Conservation (phyloP, 73 alveolate genomes). For the Paramecium biaurelia region DNA sequence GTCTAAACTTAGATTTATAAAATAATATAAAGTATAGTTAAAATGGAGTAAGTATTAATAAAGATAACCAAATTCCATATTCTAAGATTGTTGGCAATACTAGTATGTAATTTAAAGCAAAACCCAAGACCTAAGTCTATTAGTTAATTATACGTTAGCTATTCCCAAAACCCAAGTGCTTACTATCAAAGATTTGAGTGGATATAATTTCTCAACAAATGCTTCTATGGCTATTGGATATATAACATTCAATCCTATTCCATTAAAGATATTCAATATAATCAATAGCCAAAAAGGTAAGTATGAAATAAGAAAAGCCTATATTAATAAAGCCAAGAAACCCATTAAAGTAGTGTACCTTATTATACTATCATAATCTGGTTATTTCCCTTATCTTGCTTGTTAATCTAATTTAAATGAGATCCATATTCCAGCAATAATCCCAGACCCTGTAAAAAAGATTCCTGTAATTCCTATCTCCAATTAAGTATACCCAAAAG, state of each 20-base stretch:
- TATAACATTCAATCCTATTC: neutral
- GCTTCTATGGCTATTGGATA: neutral
- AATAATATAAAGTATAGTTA: neutral
- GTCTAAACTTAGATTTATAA: constrained; percentile 7
- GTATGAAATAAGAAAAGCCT: neutral
- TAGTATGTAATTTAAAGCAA: neutral
- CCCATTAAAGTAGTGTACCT: neutral
- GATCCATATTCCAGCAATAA: neutral
- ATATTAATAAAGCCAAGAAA: neutral
- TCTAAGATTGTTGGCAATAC: neutral
- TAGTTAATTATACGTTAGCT: neutral
- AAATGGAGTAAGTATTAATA: neutral
- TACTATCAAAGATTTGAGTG: neutral
- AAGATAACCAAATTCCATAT: neutral
- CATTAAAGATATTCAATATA: neutral
- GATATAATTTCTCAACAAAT: neutral
- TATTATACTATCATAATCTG: neutral
- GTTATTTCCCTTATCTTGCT: neutral
- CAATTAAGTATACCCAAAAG: neutral
- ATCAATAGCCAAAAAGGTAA: neutral
- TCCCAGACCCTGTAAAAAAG: neutral
- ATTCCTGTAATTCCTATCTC: neutral
- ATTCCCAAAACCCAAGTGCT: neutral
- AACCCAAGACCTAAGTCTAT: constrained; percentile 3
- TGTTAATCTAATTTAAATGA: neutral